Base-by-base conservation (phyloP, 2,329 filamentous ascomycete genomes). In the Ascochyta fabae region DNA sequence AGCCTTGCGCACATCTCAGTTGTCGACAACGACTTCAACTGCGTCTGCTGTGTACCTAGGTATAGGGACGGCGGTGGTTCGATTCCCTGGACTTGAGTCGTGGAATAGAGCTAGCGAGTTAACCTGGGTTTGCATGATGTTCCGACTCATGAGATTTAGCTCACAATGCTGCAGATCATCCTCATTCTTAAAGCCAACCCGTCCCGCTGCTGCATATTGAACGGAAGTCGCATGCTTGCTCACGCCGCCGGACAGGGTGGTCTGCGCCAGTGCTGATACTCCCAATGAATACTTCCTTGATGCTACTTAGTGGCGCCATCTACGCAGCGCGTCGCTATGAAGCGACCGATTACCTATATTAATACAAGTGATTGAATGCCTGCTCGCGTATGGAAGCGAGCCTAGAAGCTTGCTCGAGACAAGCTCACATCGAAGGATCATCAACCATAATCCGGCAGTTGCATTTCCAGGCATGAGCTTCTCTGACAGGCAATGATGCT, bases 51-150 rank as follows among this genome's bases (percentile, higher is more conserved):
- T 23, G 13, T 19, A 19, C 19, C 19, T 19, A 2, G 19, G 19
- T 44, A 41, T 13, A 19, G 52, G 40, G 27, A 39, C 27, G 23
- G 6, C 6, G 15, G 15, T 27, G 35, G 41, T 22, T 19, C 12
- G n/a, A 16, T 16, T 34, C 29, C 9, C n/a, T 31, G 35, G 6
- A 15, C 40, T 40, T 29, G 52, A 49, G 35, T 55, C 45, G 52
- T 41, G 27, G 6, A 12, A 10, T 6, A 45, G n/a, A 40, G 40
- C 52, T 55, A 55, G 34, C 34, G 22, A 48, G 38, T 48, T 33
- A 24, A 23, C 27, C 42, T 9, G 13, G 31, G 46, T n/a, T 41
- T 29, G 34, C 29, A 22, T 44, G 40, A 41, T 23, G 5, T 55
- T 34, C 43, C 23, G 12, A 45, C 15, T 31, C 27, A 31, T 23